Conservation (phyloP, 805 yeast genomes). For the Metschnikowia lochheadii region DNA sequence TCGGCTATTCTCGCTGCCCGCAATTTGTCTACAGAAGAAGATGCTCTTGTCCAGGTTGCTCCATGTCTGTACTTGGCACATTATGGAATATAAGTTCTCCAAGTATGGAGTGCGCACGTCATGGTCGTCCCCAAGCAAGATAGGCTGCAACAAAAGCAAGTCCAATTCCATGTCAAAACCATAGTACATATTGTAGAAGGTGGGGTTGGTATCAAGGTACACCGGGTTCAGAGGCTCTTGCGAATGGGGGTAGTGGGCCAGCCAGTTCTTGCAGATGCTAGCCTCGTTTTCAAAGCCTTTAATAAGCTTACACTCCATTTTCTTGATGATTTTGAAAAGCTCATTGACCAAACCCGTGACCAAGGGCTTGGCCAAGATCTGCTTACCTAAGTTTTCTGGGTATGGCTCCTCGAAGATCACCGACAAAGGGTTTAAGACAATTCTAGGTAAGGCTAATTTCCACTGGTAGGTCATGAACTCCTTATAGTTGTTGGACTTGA, state of each 20-base stretch:
- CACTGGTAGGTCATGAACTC: slow-evolving; percentile 75
- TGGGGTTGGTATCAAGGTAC: slow-evolving; percentile 38
- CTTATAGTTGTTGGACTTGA: slow-evolving; percentile 47
- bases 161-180: slow-evolving; percentile 59
- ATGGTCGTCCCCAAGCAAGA: slow-evolving; percentile 83
- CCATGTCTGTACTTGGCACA: slow-evolving; percentile 57
- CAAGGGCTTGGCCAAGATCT: slow-evolving; percentile 81
- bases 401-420: slow-evolving; percentile 67
- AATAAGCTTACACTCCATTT: slow-evolving; percentile 72
- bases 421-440: slow-evolving; percentile 74
- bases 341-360: slow-evolving; percentile 77
- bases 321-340: slow-evolving; percentile 64
- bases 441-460: slow-evolving; percentile 76
- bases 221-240: slow-evolving; percentile 13
- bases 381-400: slow-evolving; percentile 54
- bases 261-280: slow-evolving; percentile 53
- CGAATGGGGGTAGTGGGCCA: slow-evolving; percentile 37
- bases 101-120: slow-evolving; percentile 85
- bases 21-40: slow-evolving; percentile 28
- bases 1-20: slow-evolving; percentile 18
- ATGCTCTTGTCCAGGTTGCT: slow-evolving; percentile 31
- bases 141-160: slow-evolving; percentile 77
- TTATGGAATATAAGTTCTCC: slow-evolving; percentile 77
- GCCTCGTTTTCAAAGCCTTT: slow-evolving; percentile 66
- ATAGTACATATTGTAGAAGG: slow-evolving; percentile 63